Evolutionary conservation across 2,329 filamentous ascomycete genomes (phyloP).

Genomic region (Trichocomaceae sp.): DNA sequence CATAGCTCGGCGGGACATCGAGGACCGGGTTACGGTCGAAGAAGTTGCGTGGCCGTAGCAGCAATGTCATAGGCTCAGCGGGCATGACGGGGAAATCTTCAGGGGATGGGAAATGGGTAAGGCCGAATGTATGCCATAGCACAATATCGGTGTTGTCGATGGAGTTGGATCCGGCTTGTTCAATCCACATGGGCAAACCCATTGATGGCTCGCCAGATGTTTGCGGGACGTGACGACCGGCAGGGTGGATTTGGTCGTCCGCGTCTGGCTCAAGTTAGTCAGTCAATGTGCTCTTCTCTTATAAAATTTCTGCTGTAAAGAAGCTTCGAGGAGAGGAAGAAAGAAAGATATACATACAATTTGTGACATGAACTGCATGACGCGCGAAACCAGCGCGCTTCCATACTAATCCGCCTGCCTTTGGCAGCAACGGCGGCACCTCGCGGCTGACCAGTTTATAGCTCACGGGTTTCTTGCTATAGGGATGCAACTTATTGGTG

Average conservation of each 20-base stretch:
- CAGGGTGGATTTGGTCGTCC: slow-evolving; percentile 76
- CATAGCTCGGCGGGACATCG: slow-evolving; percentile 72
- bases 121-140: slow-evolving; percentile 88
- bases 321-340: neutral
- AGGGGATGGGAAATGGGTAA: slow-evolving; percentile 81
- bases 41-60: slow-evolving; percentile 75
- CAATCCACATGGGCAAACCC: slow-evolving; percentile 70
- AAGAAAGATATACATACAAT: slow-evolving; percentile 54
- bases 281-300: neutral
- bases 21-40: slow-evolving; percentile 72
- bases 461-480: slow-evolving; percentile 74
- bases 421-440: slow-evolving; percentile 70
- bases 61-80: slow-evolving; percentile 72
- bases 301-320: too few species aligned
- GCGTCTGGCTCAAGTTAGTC: slow-evolving; percentile 50
- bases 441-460: slow-evolving; percentile 91
- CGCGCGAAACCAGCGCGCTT: slow-evolving; percentile 82
- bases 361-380: slow-evolving; percentile 82
- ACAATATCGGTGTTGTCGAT: slow-evolving; percentile 82
- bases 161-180: slow-evolving; percentile 54
- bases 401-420: slow-evolving; percentile 75
- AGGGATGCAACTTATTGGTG: slow-evolving; percentile 72
- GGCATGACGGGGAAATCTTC: slow-evolving; percentile 95
- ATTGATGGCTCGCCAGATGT: slow-evolving; percentile 71
- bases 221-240: slow-evolving; percentile 80